Percentiles rank a stretch among this genome's conserved stretches.
These are phyloP conservation scores for Xylariaceae sp. DNA, from an alignment of 2,329 filamentous ascomycete species.

Conservation along the genomic window DNA sequence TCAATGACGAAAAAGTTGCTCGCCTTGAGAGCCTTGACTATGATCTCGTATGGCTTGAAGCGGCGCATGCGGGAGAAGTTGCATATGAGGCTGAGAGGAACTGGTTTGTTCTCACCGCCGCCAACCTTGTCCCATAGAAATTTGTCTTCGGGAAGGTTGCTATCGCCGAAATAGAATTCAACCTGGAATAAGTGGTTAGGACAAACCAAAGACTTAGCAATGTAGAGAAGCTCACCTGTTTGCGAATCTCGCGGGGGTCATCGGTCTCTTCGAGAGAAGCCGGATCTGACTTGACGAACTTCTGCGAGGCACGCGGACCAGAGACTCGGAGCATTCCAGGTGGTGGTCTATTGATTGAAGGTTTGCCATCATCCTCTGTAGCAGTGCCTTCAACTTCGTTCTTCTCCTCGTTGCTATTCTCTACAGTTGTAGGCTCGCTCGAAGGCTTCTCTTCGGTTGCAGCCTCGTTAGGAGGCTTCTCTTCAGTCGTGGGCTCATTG, in stretches of 20 bases:
- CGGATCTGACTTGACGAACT: slow-evolving; percentile 75
- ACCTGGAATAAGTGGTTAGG: slow-evolving; percentile 45
- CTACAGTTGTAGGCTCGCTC: slow-evolving; percentile 28
- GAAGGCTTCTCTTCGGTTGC: slow-evolving; percentile 20
- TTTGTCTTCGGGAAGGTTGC: slow-evolving; percentile 78
- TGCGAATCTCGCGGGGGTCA: slow-evolving; percentile 81
- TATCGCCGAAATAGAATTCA: slow-evolving; percentile 60
- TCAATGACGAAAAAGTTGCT: slow-evolving; percentile 76
- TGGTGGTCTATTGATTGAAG: slow-evolving; percentile 32
- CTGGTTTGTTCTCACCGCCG: slow-evolving; percentile 80
- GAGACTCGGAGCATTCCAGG: slow-evolving; percentile 52
- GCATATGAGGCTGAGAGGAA: slow-evolving; percentile 78
- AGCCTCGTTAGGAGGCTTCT: slow-evolving; percentile 17
- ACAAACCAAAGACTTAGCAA: neutral
- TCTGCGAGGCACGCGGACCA: slow-evolving; percentile 43
- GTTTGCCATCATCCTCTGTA: slow-evolving; percentile 35
- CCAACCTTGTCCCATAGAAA: slow-evolving; percentile 82
- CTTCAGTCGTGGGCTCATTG: neutral
- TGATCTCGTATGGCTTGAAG: slow-evolving; percentile 85
- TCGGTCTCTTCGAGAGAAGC: slow-evolving; percentile 71
- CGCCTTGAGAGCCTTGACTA: slow-evolving; percentile 82
- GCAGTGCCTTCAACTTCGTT: slow-evolving; percentile 34
- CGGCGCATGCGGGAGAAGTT: slow-evolving; percentile 95
- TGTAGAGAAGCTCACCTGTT: slow-evolving; percentile 66
- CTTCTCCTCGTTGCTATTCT: slow-evolving; percentile 31